A percentile compares a stretch with the other conserved stretches of the same genome.
Conservation (phyloP, 306 rosid genomes). For the Inga leiocalycina region DNA sequence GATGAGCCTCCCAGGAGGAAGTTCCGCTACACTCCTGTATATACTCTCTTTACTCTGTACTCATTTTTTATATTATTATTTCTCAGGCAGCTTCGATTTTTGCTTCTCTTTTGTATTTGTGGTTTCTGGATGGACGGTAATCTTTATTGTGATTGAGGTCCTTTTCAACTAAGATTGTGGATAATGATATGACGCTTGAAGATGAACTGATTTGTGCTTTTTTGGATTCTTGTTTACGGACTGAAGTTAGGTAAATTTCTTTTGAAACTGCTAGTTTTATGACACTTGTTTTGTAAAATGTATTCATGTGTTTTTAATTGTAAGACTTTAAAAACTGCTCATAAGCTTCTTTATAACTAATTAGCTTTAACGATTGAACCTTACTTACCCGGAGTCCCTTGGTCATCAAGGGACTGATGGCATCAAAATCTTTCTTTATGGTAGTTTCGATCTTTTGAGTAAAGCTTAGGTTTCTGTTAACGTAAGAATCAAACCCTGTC, state of each 20-base stretch:
- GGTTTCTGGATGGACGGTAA: neutral
- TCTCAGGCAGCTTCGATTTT: neutral
- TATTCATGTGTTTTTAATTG: neutral
- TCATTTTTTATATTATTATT: neutral
- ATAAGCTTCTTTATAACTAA: neutral
- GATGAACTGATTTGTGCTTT: neutral
- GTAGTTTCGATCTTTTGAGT: neutral
- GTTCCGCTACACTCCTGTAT: slow-evolving; percentile 95
- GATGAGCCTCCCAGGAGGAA: slow-evolving; percentile 88
- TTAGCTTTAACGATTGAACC: neutral
- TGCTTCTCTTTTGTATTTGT: neutral
- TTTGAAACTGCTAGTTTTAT: neutral
- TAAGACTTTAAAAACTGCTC: neutral
- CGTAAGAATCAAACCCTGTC: neutral
- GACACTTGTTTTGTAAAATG: neutral
- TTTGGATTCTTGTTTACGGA: neutral
- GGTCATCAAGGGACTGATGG: neutral
- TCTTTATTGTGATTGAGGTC: neutral
- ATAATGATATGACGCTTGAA: neutral
- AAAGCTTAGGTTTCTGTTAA: neutral
- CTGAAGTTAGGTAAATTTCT: neutral
- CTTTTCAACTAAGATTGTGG: neutral
- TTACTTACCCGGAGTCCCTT: neutral
- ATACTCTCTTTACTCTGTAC: slow-evolving; percentile 6
- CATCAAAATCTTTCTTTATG: neutral